Evolutionary conservation across 2,329 filamentous ascomycete genomes (phyloP).

Genomic region (Corinectria fuckeliana): DNA sequence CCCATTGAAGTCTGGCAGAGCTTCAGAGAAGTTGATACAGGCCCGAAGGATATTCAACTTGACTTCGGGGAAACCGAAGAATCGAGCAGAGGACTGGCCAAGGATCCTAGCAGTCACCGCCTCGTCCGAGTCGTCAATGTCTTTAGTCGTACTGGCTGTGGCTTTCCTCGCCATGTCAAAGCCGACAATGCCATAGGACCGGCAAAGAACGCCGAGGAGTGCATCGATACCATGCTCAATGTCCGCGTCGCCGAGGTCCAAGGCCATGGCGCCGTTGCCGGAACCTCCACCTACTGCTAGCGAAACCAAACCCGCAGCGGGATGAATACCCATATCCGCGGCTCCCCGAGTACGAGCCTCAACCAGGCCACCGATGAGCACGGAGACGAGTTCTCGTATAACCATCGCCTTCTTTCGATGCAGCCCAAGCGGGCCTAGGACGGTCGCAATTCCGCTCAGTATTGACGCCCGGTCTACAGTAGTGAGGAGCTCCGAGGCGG

Average conservation of each 20-base stretch:
- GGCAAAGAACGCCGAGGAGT: slow-evolving; percentile 66
- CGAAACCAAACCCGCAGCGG: slow-evolving; percentile 83
- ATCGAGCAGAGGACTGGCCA: slow-evolving; percentile 62
- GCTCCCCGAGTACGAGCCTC: slow-evolving; percentile 92
- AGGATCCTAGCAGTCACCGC: slow-evolving; percentile 64
- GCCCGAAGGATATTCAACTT: slow-evolving; percentile 87
- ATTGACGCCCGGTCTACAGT: slow-evolving; percentile 80
- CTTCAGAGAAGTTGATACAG: slow-evolving; percentile 95
- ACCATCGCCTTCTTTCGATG: slow-evolving; percentile 92
- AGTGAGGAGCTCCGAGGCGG: slow-evolving; percentile 70
- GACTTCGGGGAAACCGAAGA: slow-evolving; percentile 78
- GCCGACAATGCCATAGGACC: slow-evolving; percentile 68
- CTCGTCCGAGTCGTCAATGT: slow-evolving; percentile 56
- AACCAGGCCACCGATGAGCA: slow-evolving; percentile 83
- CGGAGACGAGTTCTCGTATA: slow-evolving; percentile 81
- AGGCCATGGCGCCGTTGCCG: slow-evolving; percentile 57
- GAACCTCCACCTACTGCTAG: slow-evolving; percentile 64
- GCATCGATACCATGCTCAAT: slow-evolving; percentile 70
- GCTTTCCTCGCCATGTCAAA: slow-evolving; percentile 48
- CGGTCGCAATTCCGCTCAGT: slow-evolving; percentile 83
- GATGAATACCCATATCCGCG: slow-evolving; percentile 95
- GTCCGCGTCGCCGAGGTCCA: slow-evolving; percentile 69
- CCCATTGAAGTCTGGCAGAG: slow-evolving; percentile 87
- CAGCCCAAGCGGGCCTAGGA: slow-evolving; percentile 80
- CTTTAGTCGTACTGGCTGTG: slow-evolving; percentile 29